Evolutionary conservation across 2,329 filamentous ascomycete genomes (phyloP), one percentile per base, ranked within the genome.

Genomic region (Penicillium frequentans): DNA sequence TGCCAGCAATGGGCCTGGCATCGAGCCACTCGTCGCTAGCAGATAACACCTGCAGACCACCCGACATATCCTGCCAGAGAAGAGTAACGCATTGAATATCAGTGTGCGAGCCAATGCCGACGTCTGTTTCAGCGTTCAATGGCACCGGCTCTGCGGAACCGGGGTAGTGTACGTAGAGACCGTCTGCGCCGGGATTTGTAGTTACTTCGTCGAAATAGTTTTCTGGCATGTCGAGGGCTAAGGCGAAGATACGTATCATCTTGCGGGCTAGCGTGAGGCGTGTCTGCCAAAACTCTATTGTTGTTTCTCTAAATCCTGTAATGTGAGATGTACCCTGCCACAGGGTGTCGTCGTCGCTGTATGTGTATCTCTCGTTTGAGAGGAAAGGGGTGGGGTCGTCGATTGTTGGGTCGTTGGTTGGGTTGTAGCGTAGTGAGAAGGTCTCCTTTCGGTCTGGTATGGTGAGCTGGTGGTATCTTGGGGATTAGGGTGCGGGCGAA

Each of bases 131-230:
- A n/a, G 23, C 27, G 3, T 54, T 60, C 11, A 63, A 58, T 14
- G 62, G 68, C 19, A 73, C 61, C 5, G 68, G 62, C 3, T 65
- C 67, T 0, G 74, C 73, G 21, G 73, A 74, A 5, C 69, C 67
- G 0, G 79, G 78, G 52, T 81, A 82, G 59, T 76, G 81, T 48
- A 79, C 75, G 61, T 77, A 78, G 0, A 79, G 75, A 2, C 70
- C 74, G 52, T 78, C 75, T 1, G 74, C 70, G 0, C 73, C 83
- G 0, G 84, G 84, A 60, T 82, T 79, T 0, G 76, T 79, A 19
- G 81, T 79, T 52, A 84, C 80, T 3, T 72, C 70, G 58, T 86
- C 83, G 64, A 86, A 86, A 54, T 82, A 81, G 33, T 77, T 65
- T 63, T 87, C 84, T 0, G 79, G 75, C 3, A 86, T 71, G 11